phyloP scores from a whole-genome alignment of 768 basidiomycete species.

The Epithele typhae region DNA sequence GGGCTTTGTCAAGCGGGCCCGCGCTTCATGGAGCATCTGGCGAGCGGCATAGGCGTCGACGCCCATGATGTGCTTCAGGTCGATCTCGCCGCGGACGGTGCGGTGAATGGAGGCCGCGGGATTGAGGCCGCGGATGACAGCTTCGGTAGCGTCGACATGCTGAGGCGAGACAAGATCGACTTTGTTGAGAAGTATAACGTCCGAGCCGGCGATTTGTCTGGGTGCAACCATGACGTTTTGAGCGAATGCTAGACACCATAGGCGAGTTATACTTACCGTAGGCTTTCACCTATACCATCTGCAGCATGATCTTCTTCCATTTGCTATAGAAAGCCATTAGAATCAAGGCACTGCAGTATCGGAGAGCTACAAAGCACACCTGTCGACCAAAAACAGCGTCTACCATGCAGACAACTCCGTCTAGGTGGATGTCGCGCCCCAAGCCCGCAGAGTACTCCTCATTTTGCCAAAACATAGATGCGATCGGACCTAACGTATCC shows the following conservation, averaged over 20 bases:
- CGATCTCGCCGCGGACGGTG: constrained; percentile 70
- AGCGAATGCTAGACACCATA: no score
- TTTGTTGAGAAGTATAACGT: constrained; percentile 92
- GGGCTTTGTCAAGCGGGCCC: background rate
- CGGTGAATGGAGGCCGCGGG: constrained; percentile 70
- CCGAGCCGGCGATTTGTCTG: constrained; percentile 92
- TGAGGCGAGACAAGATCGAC: constrained; percentile 60
- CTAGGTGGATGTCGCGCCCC: constrained; percentile 67
- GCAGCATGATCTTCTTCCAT: constrained; percentile 71
- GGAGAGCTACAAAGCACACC: constrained; percentile 32
- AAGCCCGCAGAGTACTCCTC: constrained; percentile 73
- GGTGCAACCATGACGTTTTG: background rate
- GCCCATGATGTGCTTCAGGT: constrained; percentile 71
- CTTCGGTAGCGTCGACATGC: constrained; percentile 46
- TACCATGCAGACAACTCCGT: constrained; percentile 91
- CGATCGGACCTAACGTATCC: constrained; percentile 64
- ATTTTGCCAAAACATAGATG: constrained; percentile 83
- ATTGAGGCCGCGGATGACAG: constrained; percentile 70
- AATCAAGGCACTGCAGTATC: background rate
- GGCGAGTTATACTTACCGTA: constrained; percentile 49
- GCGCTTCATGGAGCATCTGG: constrained; percentile 20
- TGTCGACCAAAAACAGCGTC: constrained; percentile 78
- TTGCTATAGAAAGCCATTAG: constrained; percentile 50
- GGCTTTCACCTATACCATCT: constrained; percentile 70
- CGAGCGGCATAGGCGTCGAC: constrained; percentile 71